A percentile compares a stretch with the other conserved stretches of the same genome.
phyloP scores from a whole-genome alignment of 352 stramenopile genomes.

The Thraustotheca clavata region DNA sequence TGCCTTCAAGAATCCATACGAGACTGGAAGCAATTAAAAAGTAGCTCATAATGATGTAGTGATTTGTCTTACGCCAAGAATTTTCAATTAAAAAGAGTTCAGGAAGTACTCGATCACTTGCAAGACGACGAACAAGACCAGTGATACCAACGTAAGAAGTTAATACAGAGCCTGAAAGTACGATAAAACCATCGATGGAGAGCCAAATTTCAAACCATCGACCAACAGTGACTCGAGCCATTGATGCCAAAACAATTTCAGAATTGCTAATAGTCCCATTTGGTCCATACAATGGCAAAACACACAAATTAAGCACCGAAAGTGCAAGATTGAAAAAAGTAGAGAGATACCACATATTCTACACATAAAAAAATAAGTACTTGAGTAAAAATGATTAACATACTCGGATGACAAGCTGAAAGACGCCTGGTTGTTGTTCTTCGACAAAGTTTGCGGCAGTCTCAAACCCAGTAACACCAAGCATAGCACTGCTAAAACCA shows the following conservation, averaged over 20 bases:
- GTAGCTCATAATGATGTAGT: slow-evolving; percentile 79
- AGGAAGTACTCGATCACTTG: slow-evolving; percentile 62
- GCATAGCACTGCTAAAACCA: slow-evolving; percentile 51
- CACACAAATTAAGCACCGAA: slow-evolving; percentile 46
- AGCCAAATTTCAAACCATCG: slow-evolving; percentile 49
- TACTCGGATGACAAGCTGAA: slow-evolving; percentile 27
- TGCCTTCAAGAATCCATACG: slow-evolving; percentile 64
- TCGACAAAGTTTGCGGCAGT: slow-evolving; percentile 78
- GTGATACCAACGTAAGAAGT: slow-evolving; percentile 82
- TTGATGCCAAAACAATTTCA: slow-evolving; percentile 58
- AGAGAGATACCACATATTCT: slow-evolving; percentile 66
- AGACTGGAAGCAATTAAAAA: slow-evolving; percentile 62
- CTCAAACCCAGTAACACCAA: slow-evolving; percentile 81
- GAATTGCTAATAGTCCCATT: slow-evolving; percentile 53
- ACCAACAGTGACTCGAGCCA: slow-evolving; percentile 33
- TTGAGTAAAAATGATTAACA: neutral
- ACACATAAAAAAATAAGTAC: neutral
- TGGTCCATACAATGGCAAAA: slow-evolving; percentile 50
- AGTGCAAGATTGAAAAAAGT: slow-evolving; percentile 80
- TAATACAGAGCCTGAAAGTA: slow-evolving; percentile 72
- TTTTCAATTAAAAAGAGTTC: slow-evolving; percentile 45
- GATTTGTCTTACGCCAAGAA: slow-evolving; percentile 50
- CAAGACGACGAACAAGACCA: slow-evolving; percentile 65
- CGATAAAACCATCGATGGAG: slow-evolving; percentile 75
- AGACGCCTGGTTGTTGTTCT: slow-evolving; percentile 66